These are phyloP conservation scores for Fragaria vesca DNA, from an alignment of 306 rosid species.

Conservation along the genomic window DNA sequence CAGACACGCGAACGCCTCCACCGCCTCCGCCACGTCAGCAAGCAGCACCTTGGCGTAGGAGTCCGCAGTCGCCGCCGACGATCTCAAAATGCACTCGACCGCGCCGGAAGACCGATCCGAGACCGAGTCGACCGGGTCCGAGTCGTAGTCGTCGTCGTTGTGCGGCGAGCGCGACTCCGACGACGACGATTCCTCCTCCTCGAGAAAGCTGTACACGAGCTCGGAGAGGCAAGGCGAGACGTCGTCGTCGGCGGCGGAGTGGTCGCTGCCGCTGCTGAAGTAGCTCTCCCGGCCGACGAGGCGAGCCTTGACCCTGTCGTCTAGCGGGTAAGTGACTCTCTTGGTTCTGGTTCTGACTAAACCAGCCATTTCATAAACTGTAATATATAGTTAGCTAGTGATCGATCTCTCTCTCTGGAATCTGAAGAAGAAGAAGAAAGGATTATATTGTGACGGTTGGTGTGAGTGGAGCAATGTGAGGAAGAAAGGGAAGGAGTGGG, in stretches of 20 bases:
- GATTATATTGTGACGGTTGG: neutral
- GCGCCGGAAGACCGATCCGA: conserved; percentile 24
- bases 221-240: conserved; percentile 59
- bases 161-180: neutral
- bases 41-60: conserved; percentile 35
- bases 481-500: neutral
- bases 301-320: conserved; percentile 61
- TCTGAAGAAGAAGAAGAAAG: neutral
- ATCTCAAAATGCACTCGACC: conserved; percentile 25
- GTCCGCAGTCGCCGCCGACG: conserved; percentile 25
- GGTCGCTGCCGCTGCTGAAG: conserved; percentile 77
- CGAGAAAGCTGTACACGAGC: conserved; percentile 64
- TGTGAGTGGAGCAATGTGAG: neutral
- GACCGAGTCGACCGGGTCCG: conserved; percentile 49
- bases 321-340: conserved; percentile 63
- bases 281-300: conserved; percentile 44
- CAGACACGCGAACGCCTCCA: conserved; percentile 24
- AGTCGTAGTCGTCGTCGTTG: conserved; percentile 39
- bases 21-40: conserved; percentile 50
- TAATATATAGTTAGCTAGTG: neutral
- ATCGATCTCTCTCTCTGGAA: neutral
- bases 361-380: conserved; percentile 27
- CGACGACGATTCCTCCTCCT: conserved; percentile 10
- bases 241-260: conserved; percentile 45
- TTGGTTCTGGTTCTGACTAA: conserved; percentile 43